Conservation (phyloP, 1,139 yeast genomes). For the Yamadazyma epiphylla region DNA sequence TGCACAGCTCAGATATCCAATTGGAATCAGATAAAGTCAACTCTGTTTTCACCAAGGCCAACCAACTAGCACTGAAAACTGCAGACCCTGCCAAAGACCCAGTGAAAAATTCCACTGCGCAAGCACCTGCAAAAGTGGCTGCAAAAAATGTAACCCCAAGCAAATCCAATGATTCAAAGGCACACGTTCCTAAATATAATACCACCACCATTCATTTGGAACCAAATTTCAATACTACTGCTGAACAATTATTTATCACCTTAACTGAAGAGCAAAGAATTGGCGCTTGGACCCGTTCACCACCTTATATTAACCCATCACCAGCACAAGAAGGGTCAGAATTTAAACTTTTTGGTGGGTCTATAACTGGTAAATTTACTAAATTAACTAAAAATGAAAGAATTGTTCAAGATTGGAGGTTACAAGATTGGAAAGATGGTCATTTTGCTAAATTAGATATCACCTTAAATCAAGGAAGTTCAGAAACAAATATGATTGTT, state of each 20-base stretch:
- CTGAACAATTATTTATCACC: slow-evolving; percentile 77
- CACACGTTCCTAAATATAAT: slow-evolving; percentile 68
- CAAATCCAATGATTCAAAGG: slow-evolving; percentile 12
- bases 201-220: slow-evolving; percentile 77
- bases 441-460: slow-evolving; percentile 71
- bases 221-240: slow-evolving; percentile 81
- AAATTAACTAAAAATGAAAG: slow-evolving; percentile 54
- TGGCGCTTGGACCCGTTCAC: slow-evolving; percentile 85
- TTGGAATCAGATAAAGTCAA: slow-evolving; percentile 60
- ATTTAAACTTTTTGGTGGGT: slow-evolving; percentile 84
- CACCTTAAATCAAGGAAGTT: slow-evolving; percentile 66
- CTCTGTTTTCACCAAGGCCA: slow-evolving; percentile 63
- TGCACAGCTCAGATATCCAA: slow-evolving; percentile 86
- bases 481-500: slow-evolving; percentile 80
- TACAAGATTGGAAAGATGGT: slow-evolving; percentile 82
- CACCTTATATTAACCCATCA: slow-evolving; percentile 51
- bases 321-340: slow-evolving; percentile 59
- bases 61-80: slow-evolving; percentile 37
- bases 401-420: slow-evolving; percentile 79
- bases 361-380: slow-evolving; percentile 66
- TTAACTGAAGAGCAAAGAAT: slow-evolving; percentile 73
- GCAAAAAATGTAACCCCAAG: slow-evolving; percentile 12
- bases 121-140: slow-evolving; percentile 8
- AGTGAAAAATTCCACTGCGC: slow-evolving; percentile 8
- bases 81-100: slow-evolving; percentile 5